These are phyloP conservation scores for Flaveria brownii DNA, from an alignment of 129 eudicot genomes.

Conservation along the genomic window DNA sequence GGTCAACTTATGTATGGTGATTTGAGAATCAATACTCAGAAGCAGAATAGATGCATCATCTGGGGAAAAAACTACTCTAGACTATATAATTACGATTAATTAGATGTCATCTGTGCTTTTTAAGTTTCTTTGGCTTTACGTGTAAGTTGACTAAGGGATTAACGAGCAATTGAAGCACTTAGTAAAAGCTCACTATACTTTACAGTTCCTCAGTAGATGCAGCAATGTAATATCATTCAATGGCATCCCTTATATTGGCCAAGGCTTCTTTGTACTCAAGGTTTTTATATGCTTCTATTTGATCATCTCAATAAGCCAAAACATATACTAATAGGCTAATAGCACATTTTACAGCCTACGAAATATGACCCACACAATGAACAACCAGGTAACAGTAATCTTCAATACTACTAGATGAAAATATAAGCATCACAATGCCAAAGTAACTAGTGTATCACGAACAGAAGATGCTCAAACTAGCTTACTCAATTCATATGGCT, in stretches of 20 bases:
- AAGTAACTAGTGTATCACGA: neutral
- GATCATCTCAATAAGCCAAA: neutral
- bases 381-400: neutral
- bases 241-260: neutral
- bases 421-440: neutral
- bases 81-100: neutral
- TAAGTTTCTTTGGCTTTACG: neutral
- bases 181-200: constrained; percentile 6
- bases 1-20: neutral
- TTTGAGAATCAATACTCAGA: neutral
- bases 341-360: too few relatives aligned
- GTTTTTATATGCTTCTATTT: too few relatives aligned
- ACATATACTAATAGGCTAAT: neutral
- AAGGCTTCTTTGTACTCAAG: too few relatives aligned
- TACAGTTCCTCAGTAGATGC: neutral
- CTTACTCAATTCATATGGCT: constrained; percentile 5
- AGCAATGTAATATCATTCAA: neutral
- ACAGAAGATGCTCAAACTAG: neutral
- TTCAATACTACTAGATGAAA: neutral
- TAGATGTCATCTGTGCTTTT: neutral
- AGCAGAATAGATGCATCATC: neutral
- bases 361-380: neutral
- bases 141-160: neutral
- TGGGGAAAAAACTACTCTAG: neutral
- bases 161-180: neutral